phyloP scores from a whole-genome alignment of 306 rosid species.

The Crotalaria pallida region DNA sequence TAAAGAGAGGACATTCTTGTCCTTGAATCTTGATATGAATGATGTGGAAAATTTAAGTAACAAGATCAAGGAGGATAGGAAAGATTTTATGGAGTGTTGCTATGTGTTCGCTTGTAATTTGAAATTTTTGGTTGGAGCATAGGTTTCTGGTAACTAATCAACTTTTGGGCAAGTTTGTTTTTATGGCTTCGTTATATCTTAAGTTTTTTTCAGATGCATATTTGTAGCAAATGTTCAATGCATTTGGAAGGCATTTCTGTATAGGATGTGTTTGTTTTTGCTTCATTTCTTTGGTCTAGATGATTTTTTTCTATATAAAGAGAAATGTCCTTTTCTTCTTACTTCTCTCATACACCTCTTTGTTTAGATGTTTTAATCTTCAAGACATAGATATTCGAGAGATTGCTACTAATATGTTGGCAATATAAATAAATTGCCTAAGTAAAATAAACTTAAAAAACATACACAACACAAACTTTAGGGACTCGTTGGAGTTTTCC shows the following conservation, averaged over 20 bases:
- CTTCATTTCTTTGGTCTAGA: background rate
- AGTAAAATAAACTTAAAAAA: too few species aligned
- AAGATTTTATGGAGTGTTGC: background rate
- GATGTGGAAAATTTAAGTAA: background rate
- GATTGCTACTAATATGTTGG: background rate
- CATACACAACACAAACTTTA: too few species aligned
- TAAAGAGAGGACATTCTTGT: background rate
- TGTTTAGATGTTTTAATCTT: background rate
- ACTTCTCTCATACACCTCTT: background rate
- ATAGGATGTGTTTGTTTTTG: background rate
- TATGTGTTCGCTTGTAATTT: conserved; percentile 3
- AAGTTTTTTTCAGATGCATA: background rate
- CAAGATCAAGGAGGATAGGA: background rate
- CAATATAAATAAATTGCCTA: too few species aligned
- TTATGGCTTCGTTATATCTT: conserved; percentile 17
- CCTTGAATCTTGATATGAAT: background rate
- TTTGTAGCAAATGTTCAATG: background rate
- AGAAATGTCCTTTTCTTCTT: background rate
- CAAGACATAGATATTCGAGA: background rate
- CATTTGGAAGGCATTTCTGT: conserved; percentile 6
- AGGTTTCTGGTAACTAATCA: background rate
- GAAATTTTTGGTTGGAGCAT: background rate
- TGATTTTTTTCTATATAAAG: background rate
- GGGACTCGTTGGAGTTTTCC: too few species aligned
- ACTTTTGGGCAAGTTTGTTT: background rate